Conservation (phyloP, 2,329 filamentous ascomycete genomes). For the Lomentospora prolificans region DNA sequence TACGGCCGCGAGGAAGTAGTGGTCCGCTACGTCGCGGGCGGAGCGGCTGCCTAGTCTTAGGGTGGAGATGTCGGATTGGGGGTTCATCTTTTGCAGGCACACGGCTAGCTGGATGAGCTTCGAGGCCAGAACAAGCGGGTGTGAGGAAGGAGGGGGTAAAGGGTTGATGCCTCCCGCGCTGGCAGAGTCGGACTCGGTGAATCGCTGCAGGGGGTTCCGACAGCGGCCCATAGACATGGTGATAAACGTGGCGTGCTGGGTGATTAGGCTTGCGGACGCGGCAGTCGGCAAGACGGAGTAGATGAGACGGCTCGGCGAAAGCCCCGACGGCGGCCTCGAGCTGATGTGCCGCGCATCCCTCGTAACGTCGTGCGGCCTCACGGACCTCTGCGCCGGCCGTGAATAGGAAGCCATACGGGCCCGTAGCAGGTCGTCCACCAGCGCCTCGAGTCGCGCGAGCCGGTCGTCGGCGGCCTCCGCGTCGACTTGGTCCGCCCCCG, state of each 20-base stretch:
- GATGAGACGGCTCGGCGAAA: neutral
- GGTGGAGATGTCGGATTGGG: conserved; percentile 19
- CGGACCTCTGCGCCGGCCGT: neutral
- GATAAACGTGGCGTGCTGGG: conserved; percentile 16
- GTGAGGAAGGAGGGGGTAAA: conserved; percentile 28
- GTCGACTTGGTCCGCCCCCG: conserved; percentile 10
- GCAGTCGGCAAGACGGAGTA: conserved; percentile 18
- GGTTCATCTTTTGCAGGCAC: conserved; percentile 35
- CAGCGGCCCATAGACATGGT: conserved; percentile 6
- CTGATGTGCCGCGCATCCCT: neutral
- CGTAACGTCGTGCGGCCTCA: neutral
- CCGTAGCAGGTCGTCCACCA: neutral
- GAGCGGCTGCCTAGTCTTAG: conserved; percentile 18
- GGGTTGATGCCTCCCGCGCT: conserved; percentile 20
- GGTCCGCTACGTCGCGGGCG: neutral
- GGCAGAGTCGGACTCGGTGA: conserved; percentile 14
- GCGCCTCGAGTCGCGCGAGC: neutral
- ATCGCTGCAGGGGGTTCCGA: conserved; percentile 12
- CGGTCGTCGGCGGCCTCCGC: neutral
- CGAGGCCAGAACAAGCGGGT: conserved; percentile 38
- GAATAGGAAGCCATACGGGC: neutral
- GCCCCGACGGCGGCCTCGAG: neutral
- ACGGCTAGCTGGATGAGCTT: conserved; percentile 35
- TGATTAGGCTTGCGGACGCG: conserved; percentile 24
- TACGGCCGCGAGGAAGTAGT: neutral